Conservation (phyloP, 1,139 yeast species). For the Blastobotrys niveus region DNA sequence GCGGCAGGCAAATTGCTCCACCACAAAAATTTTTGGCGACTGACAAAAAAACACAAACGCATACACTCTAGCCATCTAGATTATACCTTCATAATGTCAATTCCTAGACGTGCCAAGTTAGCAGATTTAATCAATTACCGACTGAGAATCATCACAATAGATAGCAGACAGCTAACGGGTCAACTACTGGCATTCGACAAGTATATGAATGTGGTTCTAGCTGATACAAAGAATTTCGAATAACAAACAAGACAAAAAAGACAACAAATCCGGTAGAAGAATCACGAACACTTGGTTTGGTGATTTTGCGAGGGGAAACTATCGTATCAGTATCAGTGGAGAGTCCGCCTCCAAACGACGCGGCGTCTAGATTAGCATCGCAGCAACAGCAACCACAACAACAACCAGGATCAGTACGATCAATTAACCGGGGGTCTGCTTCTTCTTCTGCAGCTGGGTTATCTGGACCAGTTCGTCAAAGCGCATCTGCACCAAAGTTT, state of each 20-base stretch:
- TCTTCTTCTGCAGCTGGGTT: conserved; percentile 19
- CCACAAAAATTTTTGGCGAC: background rate
- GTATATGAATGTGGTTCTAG: conserved; percentile 78
- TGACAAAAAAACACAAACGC: background rate
- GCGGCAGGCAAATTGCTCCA: background rate
- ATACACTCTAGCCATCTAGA: background rate
- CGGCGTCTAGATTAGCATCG: conserved; percentile 17
- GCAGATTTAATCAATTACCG: conserved; percentile 71
- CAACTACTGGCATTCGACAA: conserved; percentile 82
- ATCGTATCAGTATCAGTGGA: conserved; percentile 80
- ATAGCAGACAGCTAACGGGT: conserved; percentile 73
- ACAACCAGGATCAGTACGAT: conserved; percentile 44
- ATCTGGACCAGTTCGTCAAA: conserved; percentile 30
- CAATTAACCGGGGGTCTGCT: conserved; percentile 35
- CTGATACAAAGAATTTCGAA: conserved; percentile 78
- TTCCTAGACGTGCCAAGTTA: conserved; percentile 40
- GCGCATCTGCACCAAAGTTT: no score
- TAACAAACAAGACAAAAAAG: conserved; percentile 53
- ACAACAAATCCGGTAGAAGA: conserved; percentile 41
- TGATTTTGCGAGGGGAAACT: conserved; percentile 83
- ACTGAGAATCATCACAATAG: conserved; percentile 65
- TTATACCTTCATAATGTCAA: conserved; percentile 8
- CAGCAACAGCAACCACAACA: conserved; percentile 31
- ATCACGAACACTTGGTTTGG: conserved; percentile 70
- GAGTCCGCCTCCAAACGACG: conserved; percentile 57